Conservation (phyloP, 2,329 filamentous ascomycete genomes). For the Colletotrichum sp. region DNA sequence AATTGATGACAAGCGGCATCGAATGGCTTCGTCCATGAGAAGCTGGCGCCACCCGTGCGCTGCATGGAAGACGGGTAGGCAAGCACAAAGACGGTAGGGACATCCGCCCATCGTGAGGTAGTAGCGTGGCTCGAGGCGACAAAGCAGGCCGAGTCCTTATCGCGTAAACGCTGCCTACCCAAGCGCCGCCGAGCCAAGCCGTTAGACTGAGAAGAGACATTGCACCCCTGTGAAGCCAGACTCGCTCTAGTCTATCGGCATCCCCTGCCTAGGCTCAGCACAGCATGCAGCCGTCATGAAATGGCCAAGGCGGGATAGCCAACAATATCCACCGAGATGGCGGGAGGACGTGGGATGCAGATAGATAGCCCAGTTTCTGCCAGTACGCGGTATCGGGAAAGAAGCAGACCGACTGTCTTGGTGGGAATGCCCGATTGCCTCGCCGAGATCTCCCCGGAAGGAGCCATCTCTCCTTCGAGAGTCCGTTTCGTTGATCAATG, state of each 20-base stretch:
- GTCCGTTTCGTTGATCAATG: background rate
- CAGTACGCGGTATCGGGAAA: background rate
- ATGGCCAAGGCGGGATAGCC: background rate
- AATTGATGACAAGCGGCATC: slow-evolving; percentile 18
- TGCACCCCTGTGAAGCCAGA: slow-evolving; percentile 1
- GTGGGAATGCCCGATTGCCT: background rate
- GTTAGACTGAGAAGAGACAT: slow-evolving; percentile 8
- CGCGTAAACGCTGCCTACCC: background rate
- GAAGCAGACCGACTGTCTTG: background rate
- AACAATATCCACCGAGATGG: background rate
- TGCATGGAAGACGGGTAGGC: background rate
- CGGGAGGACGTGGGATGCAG: background rate
- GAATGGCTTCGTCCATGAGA: background rate
- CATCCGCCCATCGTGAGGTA: slow-evolving; percentile 5
- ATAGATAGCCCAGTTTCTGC: background rate
- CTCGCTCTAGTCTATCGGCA: background rate
- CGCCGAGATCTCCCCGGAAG: background rate
- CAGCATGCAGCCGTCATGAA: background rate
- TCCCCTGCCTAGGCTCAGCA: background rate
- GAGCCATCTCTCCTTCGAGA: background rate
- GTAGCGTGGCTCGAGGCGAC: slow-evolving; percentile 3
- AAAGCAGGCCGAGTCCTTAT: slow-evolving; percentile 12
- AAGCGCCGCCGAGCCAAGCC: slow-evolving; percentile 19
- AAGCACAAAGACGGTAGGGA: slow-evolving; percentile 8
- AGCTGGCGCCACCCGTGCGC: slow-evolving; percentile 16